phyloP scores from a whole-genome alignment of 2,329 filamentous ascomycete species.

The Coniochaeta sp. region DNA sequence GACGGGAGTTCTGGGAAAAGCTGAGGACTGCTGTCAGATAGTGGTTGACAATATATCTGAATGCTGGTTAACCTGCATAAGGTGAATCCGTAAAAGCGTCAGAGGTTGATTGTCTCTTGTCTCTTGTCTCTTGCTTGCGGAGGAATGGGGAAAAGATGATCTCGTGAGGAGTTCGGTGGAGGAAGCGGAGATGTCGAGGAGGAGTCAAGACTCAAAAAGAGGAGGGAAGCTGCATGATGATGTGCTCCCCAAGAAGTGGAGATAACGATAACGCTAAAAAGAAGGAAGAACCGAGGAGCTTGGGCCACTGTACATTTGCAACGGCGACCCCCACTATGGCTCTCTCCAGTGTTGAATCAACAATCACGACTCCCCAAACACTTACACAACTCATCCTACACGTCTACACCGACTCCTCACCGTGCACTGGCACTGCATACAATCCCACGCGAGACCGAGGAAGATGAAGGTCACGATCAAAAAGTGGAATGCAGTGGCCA shows the following conservation, averaged over 20 bases:
- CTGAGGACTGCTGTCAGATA: too few species aligned
- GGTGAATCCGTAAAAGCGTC: too few species aligned
- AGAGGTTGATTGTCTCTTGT: too few species aligned
- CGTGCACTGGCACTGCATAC: not conserved
- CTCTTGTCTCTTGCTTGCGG: too few species aligned
- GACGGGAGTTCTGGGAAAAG: too few species aligned
- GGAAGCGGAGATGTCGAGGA: not conserved
- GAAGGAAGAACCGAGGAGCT: not conserved
- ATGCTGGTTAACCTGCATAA: not conserved
- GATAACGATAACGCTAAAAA: too few species aligned
- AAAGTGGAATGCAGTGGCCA: conserved; percentile 88
- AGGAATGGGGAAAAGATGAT: too few species aligned
- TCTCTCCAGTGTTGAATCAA: too few species aligned
- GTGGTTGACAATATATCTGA: not conserved
- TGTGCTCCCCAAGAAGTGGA: not conserved
- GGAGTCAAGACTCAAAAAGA: too few species aligned
- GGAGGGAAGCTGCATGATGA: not conserved
- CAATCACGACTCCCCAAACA: not conserved
- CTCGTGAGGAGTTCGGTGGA: conserved; percentile 1
- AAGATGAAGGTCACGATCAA: conserved; percentile 92
- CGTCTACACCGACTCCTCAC: not conserved
- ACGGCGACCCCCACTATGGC: too few species aligned
- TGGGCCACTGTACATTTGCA: not conserved
- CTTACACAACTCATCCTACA: not conserved
- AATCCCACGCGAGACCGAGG: conserved; percentile 7